A percentile compares a stretch with the other conserved stretches of the same genome.
phyloP scores from a whole-genome alignment of 768 basidiomycete species.

The Termitomyces sp. region DNA sequence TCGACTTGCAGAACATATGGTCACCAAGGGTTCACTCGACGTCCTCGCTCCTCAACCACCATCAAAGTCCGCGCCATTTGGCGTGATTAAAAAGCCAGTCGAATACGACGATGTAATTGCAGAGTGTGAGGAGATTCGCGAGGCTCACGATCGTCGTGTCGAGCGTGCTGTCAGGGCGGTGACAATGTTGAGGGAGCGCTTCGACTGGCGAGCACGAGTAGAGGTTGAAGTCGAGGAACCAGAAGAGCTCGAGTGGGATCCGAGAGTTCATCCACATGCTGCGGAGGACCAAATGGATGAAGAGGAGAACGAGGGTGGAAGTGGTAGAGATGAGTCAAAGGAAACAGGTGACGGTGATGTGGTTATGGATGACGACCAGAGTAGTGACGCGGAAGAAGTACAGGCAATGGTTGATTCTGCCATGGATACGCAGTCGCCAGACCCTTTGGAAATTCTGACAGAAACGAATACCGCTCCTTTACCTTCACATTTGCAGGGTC shows the following conservation, averaged over 20 bases:
- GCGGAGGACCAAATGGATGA: slow-evolving; percentile 6
- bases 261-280: slow-evolving; percentile 26
- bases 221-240: slow-evolving; percentile 76
- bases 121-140: slow-evolving; percentile 63
- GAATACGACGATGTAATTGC: slow-evolving; percentile 60
- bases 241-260: slow-evolving; percentile 72
- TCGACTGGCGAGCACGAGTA: slow-evolving; percentile 80
- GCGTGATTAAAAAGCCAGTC: slow-evolving; percentile 27
- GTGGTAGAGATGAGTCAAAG: slow-evolving; percentile 22
- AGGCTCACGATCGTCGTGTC: slow-evolving; percentile 69
- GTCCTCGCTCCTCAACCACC: slow-evolving; percentile 35
- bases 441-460: slow-evolving; percentile 4
- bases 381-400: slow-evolving; percentile 21
- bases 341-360: slow-evolving; percentile 21
- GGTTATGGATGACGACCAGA: slow-evolving; percentile 17
- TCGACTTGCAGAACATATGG: slow-evolving; percentile 63
- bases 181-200: slow-evolving; percentile 70
- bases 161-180: slow-evolving; percentile 80
- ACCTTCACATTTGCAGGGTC: neutral
- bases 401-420: slow-evolving; percentile 27
- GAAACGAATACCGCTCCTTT: neutral
- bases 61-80: slow-evolving; percentile 9
- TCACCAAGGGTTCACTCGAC: slow-evolving; percentile 48
- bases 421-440: slow-evolving; percentile 19
- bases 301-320: slow-evolving; percentile 18